Base-by-base conservation (phyloP, 345 rosid species). In the Eucalyptus brandiana region DNA sequence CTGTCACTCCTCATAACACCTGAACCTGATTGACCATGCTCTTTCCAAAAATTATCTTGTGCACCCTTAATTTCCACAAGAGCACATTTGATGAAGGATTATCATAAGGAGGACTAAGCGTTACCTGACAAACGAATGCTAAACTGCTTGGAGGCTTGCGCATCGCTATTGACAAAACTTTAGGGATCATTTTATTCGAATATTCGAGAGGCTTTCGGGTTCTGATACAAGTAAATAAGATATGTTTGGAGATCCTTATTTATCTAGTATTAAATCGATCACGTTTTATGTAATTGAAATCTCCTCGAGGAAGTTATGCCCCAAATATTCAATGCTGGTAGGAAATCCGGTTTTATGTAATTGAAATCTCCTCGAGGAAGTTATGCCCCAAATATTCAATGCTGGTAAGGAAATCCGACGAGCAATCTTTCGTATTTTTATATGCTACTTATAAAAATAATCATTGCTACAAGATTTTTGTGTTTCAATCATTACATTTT, bases 21-120 rank as follows among this genome's bases (percentile, higher is more conserved):
- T 3, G 4, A 69, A 69, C 42, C 2, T 32, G 6, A 12, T 1
- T 0, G 7, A 67, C 6, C 21, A 1, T 8, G 37, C 37, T 4
- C 5, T 9, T 65, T 65, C 21, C 11, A 0, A 34, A 67, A 5
- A 40, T n/a, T 67, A 65, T 65, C 21, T 65, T n/a, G 3, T n/a
- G 37, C 76, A n/a, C 40, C 40, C 21, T 65, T n/a, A 67, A 4
- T 67, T 67, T 9, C 2, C 40, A 15, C 6, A 15, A 0, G 6
- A 65, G 21, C 19, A 34, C 1, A 8, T 16, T 62, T 13, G 69
- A 62, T 62, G 69, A 62, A 12, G 76, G 23, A 32, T 32, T 32
- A 32, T 67, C 42, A 32, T 67, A 32, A 32, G 42, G 42, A 67
- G 42, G 80, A 67, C 80, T n/a, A 65, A 65, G 40, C 6, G 3